These are phyloP conservation scores for Corymbia maculata DNA, from an alignment of 345 rosid species.

Conservation along the genomic window DNA sequence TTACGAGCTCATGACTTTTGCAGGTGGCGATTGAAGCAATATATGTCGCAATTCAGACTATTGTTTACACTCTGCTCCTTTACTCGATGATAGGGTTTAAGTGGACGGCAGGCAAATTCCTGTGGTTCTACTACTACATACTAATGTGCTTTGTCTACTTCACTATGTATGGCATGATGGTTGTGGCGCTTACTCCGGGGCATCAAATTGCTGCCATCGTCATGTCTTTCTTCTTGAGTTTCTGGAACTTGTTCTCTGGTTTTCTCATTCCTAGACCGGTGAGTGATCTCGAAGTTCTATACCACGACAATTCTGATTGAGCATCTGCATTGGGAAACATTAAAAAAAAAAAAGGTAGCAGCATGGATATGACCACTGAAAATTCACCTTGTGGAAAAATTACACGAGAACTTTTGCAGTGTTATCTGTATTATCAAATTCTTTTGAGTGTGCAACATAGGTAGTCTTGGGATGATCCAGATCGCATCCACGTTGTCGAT, in stretches of 20 bases:
- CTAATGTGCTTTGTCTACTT: constrained; percentile 53
- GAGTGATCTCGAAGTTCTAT: neutral
- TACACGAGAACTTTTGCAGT: neutral
- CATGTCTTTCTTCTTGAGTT: constrained; percentile 74
- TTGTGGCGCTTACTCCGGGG: constrained; percentile 64
- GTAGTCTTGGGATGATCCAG: neutral
- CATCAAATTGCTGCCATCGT: constrained; percentile 57
- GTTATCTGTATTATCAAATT: neutral
- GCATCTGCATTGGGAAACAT: neutral
- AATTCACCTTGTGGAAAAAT: neutral
- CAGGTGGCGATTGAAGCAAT: constrained; percentile 66
- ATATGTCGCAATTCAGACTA: constrained; percentile 46
- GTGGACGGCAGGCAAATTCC: constrained; percentile 39
- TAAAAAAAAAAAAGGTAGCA: neutral
- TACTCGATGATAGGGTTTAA: constrained; percentile 73
- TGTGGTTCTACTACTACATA: constrained; percentile 60
- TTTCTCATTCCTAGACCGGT: constrained; percentile 68
- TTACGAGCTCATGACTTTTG: neutral
- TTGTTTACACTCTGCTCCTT: constrained; percentile 40
- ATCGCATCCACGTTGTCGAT: neutral
- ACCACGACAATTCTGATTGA: neutral
- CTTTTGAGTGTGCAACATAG: neutral
- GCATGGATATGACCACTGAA: neutral
- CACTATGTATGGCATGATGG: constrained; percentile 76
- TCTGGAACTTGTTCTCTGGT: constrained; percentile 89